These are phyloP conservation scores for Escallonia rubra DNA, from an alignment of 129 eudicot species.

Conservation along the genomic window DNA sequence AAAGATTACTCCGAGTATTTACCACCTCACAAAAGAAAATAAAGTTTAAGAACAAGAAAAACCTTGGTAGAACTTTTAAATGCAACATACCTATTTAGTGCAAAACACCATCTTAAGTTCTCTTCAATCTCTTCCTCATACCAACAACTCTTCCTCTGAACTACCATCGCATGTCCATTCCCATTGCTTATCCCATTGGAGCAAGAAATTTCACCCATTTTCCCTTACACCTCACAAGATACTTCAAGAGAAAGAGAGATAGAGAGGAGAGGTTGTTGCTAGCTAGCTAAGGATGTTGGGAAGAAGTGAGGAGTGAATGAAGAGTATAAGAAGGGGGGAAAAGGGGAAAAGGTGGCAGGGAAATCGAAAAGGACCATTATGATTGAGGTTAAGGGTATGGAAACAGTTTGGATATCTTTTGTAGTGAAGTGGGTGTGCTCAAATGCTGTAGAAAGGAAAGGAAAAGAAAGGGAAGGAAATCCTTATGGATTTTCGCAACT, in stretches of 20 bases:
- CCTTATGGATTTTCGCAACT: constrained; percentile 31
- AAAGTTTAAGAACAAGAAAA: too few relatives aligned
- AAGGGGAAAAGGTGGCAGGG: constrained; percentile 12
- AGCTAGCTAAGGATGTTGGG: not conserved
- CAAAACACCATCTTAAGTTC: constrained; percentile 71
- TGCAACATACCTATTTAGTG: constrained; percentile 56
- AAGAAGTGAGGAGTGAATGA: not conserved
- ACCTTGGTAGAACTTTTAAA: too few relatives aligned
- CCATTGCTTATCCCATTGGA: not conserved
- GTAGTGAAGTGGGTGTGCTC: constrained; percentile 4
- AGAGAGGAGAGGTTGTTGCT: not conserved
- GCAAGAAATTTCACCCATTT: not conserved
- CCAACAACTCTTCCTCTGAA: constrained; percentile 82
- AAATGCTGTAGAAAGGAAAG: not conserved
- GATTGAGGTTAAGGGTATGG: constrained; percentile 12
- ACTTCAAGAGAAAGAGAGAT: not conserved
- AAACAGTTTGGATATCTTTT: not conserved
- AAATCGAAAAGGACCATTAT: constrained; percentile 14
- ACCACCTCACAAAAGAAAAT: too few relatives aligned
- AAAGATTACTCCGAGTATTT: too few relatives aligned
- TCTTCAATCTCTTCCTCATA: constrained; percentile 86
- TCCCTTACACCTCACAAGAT: not conserved
- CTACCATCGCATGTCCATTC: constrained; percentile 11
- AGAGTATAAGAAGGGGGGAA: not conserved
- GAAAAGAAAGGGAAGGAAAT: not conserved